Base-by-base conservation (phyloP, 352 stramenopile genomes). In the Peronospora belbahrii region DNA sequence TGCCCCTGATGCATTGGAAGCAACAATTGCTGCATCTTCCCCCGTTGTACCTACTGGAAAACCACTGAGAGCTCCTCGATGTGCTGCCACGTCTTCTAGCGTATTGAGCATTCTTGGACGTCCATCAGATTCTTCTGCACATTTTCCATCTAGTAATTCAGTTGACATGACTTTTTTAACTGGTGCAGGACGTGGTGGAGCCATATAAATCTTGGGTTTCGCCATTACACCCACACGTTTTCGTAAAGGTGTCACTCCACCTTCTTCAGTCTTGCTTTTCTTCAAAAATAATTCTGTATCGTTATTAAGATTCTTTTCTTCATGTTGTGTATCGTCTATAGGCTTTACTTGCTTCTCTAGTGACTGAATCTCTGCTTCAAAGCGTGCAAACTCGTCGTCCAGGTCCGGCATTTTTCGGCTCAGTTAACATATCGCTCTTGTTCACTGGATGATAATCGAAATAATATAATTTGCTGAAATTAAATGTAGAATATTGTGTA, bases 311-410 rank as follows among this genome's bases (percentile, higher is more conserved):
- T 56, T 59, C 5, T 18, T 13, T 18, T 52, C 32, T 3, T 2
- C 11, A 7, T 53, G 37, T 10, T 38, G 4, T 14, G 15, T 20
- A 6, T 34, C 37, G 5, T 62, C 35, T 7, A 25, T 17, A 0
- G 17, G 4, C 6, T 62, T n/a, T 1, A 34, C 13, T 5, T 72
- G 43, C 61, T 76, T 48, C 58, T 88, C 79, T 15, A 93, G 62
- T 30, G 76, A 79, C 62, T 82, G 66, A n/a, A 93, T 62, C 42
- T 93, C 81, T 13, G 76, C 81, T 54, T 89, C 72, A 45, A 93
- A 93, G 37, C 59, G 79, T 42, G 81, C 81, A 43, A 93, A 83
- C 62, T 88, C 78, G 42, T 88, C 79, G 49, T 93, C 81, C 45
- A 90, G 42, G 34, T 75, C 58, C 13, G 69, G 55, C 77, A 88